A percentile compares a stretch with the other conserved stretches of the same genome.
Evolutionary conservation across 306 rosid species (phyloP).

Genomic region (Dryas octopetala): DNA sequence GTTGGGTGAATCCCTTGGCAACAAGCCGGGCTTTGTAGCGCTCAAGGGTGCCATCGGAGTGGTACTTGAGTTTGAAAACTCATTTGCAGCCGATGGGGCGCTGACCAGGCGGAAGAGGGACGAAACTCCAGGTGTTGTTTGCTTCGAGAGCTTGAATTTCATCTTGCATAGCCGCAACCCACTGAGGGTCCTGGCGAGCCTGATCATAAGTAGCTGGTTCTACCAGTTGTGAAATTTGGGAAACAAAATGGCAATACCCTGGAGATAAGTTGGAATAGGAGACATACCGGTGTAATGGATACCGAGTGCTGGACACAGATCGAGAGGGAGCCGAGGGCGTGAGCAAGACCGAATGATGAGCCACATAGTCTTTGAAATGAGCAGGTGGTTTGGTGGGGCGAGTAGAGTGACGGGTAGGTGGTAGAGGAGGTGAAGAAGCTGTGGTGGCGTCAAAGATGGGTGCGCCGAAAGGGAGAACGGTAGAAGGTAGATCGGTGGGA

Average conservation of each 20-base stretch:
- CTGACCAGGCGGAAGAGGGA: not conserved
- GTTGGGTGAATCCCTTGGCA: slow-evolving; percentile 2
- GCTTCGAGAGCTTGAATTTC: not conserved
- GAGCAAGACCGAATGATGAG: not conserved
- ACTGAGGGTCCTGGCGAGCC: not conserved
- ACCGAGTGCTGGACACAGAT: not conserved
- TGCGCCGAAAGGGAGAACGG: no score
- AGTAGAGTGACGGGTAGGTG: not conserved
- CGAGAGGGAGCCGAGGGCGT: not conserved
- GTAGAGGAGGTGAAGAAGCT: not conserved
- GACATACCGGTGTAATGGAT: not conserved
- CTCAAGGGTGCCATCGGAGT: not conserved
- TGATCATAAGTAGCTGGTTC: not conserved
- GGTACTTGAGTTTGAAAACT: not conserved
- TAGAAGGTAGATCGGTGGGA: no score
- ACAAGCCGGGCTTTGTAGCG: no score
- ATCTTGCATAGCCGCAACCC: not conserved
- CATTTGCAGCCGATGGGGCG: not conserved
- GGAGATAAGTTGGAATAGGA: not conserved
- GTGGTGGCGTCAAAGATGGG: no score
- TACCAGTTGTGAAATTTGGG: not conserved
- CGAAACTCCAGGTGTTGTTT: not conserved
- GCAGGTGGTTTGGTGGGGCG: not conserved
- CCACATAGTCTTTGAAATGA: not conserved
- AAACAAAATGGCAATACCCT: not conserved